Evolutionary conservation across 169 alveolate species (phyloP), one percentile per base, ranked within the genome.

Genomic region (Eimeria praecox): DNA sequence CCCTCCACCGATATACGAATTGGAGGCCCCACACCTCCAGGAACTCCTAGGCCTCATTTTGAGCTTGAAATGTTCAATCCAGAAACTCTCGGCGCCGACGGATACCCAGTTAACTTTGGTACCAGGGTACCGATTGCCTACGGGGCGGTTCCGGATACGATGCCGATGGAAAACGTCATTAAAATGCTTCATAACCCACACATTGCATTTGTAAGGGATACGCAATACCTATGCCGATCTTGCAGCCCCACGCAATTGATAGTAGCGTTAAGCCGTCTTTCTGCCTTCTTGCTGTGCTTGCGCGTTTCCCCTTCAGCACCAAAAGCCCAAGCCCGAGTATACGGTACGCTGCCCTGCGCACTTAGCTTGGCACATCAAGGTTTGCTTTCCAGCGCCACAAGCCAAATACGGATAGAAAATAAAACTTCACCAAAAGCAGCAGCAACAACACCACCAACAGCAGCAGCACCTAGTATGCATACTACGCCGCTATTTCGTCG

Each of bases 11-110:
- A 86, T 40, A 86, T 86, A 20, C 78, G 80, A 16, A 86, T 86
- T 22, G 93, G 93, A 30, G 93, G 93, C 46, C 77, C 93, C n/a
- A 42, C 93, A 38, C 42, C 82, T 86, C 93, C 93, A 22, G 93
- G 93, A 73, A 10, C 80, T n/a, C 64, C 82, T 27, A 56, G n/a
- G 18, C 93, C 93, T 14, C 93, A 33, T 30, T 40, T 59, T 30
- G 93, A 56, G 46, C 66, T 86, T 38, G 93, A 86, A 30, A 35
- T 86, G 93, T 56, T 86, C 40, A 69, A 40, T 9, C 93, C 93
- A 62, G 93, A 86, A 59, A 62, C 93, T 22, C 33, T 86, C 8
- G 93, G 93, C 38, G 10, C 18, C n/a, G 93, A 86, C 49, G 93
- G 93, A 33, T 22, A 20, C 40, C 54, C 93, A 2, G 24, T 73